Evolutionary conservation across 257 asterid species (phyloP), one percentile per base, ranked within the genome.

Genomic region (Rehmannia glutinosa): DNA sequence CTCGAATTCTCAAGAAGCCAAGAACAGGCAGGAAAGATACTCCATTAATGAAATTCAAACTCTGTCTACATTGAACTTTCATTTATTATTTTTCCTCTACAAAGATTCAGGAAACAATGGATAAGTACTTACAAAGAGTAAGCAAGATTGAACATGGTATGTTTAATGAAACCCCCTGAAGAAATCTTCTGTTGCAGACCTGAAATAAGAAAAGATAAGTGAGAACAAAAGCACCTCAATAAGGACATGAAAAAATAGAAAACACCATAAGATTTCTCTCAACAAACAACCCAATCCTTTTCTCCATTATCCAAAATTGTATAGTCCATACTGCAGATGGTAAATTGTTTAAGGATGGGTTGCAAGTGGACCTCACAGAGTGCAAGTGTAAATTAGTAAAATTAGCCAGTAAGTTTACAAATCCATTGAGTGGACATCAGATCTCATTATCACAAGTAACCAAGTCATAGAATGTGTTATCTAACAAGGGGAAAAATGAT

Each of bases 101-200:
- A 41, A 71, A 49, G 42, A 75, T 46, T 21, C 42, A 35, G 75
- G 52, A 43, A 24, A 64, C 59, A 49, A 30, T 63, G 73, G 62
- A 58, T 13, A 45, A 61, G 45, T 71, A 93, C 99, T 85, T 86
- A 93, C 99, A 73, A 84, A 71, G 81, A 46, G 54, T 88, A 93
- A n/a, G 92, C 95, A 74, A 86, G 70, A 74, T 85, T 88, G 80
- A 93, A 93, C 87, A 90, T 42, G 27, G 89, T 71, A 62, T 74
- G 78, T 62, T 81, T 93, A 23, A 93, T 62, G 64, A 86, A 83
- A 16, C 99, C 96, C 24, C 99, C 97, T 8, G 96, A 63, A 35
- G 95, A 69, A 71, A 90, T 82, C 85, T 81, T 93, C 81, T 88
- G 96, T 78, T 86, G 94, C 88, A 93, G 71, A 72, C 96, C 99